These are phyloP conservation scores for Simmondsia chinensis DNA, from an alignment of 148 eudicot genomes.

Conservation along the genomic window DNA sequence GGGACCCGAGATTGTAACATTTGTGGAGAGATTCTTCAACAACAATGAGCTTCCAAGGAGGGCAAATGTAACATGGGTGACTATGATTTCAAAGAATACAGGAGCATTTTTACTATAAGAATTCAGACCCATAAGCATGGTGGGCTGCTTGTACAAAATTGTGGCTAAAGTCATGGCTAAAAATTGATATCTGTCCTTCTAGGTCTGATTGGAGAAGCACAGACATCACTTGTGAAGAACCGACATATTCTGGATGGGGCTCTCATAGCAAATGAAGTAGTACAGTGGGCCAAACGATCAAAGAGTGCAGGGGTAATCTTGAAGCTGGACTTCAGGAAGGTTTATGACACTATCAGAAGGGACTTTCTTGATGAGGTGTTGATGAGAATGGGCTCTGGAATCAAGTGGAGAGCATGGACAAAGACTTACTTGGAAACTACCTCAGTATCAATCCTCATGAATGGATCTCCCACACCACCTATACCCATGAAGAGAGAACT, in stretches of 20 bases:
- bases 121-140: background rate
- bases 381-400: background rate
- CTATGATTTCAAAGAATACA: background rate
- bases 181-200: background rate
- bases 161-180: background rate
- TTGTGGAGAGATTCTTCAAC: background rate
- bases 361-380: background rate
- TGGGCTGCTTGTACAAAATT: background rate
- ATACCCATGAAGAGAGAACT: no score
- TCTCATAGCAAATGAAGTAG: no score
- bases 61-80: background rate
- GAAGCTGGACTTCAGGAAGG: no score
- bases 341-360: no score
- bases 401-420: background rate
- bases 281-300: background rate
- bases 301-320: no score
- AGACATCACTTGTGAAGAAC: background rate
- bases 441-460: background rate
- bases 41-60: background rate
- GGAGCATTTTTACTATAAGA: background rate
- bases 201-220: no score
- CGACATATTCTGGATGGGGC: background rate
- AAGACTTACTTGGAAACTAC: background rate
- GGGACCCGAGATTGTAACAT: background rate
- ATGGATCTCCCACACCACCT: background rate